Base-by-base conservation (phyloP, 352 stramenopile species). In the Poterioochromonas sp. region DNA sequence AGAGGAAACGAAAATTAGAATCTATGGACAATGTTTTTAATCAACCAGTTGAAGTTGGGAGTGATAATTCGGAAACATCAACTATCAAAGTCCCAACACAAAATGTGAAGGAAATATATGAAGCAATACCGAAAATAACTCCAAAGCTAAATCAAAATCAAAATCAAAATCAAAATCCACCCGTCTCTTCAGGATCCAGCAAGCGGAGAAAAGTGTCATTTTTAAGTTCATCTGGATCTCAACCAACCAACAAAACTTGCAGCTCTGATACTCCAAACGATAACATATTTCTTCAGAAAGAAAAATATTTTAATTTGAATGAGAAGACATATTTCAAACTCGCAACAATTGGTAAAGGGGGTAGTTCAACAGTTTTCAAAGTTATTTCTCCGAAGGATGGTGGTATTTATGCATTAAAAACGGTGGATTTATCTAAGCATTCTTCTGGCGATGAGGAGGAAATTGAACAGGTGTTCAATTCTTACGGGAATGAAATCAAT, bases 401-500 rank as follows among this genome's bases (percentile, higher is more conserved):
- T 22, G 20, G 29, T 44, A 11, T 78, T 15, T 78, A 78, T 68
- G 71, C 71, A 26, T 68, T 54, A 12, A 78, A 78, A 29, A 44
- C 41, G 20, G 35, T 78, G 0, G 47, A 78, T 18, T 11, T 78
- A 11, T 1, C 2, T 11, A 26, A 40, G 3, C 47, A 58, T 26
- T 15, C 15, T 26, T 29, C 8, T 37, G 41, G 22, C 12, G 18
- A 12, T 29, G 63, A 29, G 37, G 71, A 78, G 2, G 71, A 78
- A 22, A 20, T 5, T 26, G 44, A 78, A 11, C 41, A 22, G 18
- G 51, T 78, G 2, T 78, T 78, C 15, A 43, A 3, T 34, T 60
- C 2, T 35, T 68, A 78, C 53, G 71, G 41, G 22, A 78, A 78
- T 44, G 71, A 78, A 44, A 78, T 78, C 15, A 26, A 58, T 32